Percentiles rank a stretch among this genome's conserved stretches.
Conservation (phyloP, 768 basidiomycete species). For the Leccinum olivaceopallidum region DNA sequence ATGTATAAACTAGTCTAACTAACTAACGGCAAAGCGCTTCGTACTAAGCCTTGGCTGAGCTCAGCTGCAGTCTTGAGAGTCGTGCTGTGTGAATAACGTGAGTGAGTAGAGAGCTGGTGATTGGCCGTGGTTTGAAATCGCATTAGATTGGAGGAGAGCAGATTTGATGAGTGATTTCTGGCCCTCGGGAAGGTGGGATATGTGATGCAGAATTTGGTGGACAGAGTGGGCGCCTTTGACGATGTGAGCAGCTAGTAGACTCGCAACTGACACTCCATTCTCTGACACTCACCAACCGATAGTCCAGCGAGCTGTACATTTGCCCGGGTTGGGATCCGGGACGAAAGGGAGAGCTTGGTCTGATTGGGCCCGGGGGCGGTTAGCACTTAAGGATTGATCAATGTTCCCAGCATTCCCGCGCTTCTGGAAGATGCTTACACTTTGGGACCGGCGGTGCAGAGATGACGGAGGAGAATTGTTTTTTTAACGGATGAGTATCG, state of each 20-base stretch:
- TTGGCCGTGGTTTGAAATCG: slow-evolving; percentile 37
- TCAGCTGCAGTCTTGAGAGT: slow-evolving; percentile 51
- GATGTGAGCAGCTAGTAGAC: not conserved
- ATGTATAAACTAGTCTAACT: no score
- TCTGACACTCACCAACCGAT: slow-evolving; percentile 57
- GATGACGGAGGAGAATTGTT: no score
- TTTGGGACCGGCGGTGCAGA: no score
- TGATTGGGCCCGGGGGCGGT: no score
- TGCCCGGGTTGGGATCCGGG: slow-evolving; percentile 4
- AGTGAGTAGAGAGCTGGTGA: not conserved
- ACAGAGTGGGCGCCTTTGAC: slow-evolving; percentile 66
- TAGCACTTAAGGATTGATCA: no score
- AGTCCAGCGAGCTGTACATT: slow-evolving; percentile 65
- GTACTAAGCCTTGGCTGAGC: slow-evolving; percentile 51
- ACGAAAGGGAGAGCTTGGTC: no score
- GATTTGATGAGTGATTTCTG: slow-evolving; percentile 62
- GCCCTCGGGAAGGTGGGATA: slow-evolving; percentile 58
- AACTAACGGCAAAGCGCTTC: slow-evolving; percentile 41
- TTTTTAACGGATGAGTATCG: no score
- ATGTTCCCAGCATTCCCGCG: no score
- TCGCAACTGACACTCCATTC: not conserved
- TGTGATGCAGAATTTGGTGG: slow-evolving; percentile 72
- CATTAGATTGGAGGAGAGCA: slow-evolving; percentile 74
- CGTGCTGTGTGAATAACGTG: slow-evolving; percentile 34
- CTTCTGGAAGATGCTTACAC: no score